A percentile compares a stretch with the other conserved stretches of the same genome.
These are phyloP conservation scores for Collybia sp. DNA, from an alignment of 768 basidiomycete species.

Conservation along the genomic window DNA sequence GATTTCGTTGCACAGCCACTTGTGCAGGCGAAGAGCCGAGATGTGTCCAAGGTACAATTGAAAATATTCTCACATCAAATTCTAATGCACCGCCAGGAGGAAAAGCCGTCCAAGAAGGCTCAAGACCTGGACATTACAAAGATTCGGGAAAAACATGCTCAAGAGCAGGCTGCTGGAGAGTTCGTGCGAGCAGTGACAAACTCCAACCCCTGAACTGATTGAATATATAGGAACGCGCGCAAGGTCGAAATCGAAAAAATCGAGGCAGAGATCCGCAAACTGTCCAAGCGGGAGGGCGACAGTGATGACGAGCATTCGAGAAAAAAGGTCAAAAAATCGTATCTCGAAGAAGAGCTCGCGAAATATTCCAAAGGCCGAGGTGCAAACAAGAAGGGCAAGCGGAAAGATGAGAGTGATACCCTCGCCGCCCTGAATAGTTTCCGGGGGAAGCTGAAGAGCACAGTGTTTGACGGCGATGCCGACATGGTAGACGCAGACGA, in stretches of 20 bases:
- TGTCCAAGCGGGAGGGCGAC: constrained; percentile 62
- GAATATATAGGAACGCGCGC: constrained; percentile 45
- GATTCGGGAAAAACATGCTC: constrained; percentile 72
- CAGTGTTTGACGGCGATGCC: constrained; percentile 21
- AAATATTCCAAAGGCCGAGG: constrained; percentile 72
- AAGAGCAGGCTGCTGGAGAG: constrained; percentile 64
- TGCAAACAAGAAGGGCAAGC: constrained; percentile 44
- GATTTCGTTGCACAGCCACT: constrained; percentile 32
- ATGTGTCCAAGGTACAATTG: neutral
- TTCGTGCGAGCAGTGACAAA: constrained; percentile 22
- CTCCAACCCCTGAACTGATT: neutral
- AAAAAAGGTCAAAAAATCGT: constrained; percentile 61
- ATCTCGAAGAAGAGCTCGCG: constrained; percentile 75
- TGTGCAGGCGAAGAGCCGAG: constrained; percentile 7
- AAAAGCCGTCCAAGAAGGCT: constrained; percentile 30
- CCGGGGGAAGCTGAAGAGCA: constrained; percentile 60
- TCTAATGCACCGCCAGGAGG: constrained; percentile 8
- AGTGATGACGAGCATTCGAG: constrained; percentile 65
- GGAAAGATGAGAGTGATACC: constrained; percentile 69
- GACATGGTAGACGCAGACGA: constrained; percentile 17
- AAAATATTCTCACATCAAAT: constrained; percentile 1
- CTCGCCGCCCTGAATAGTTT: constrained; percentile 68
- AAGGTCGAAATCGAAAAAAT: constrained; percentile 80
- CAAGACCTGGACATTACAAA: constrained; percentile 54
- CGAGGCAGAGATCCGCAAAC: constrained; percentile 82